Percentiles rank a stretch among this genome's conserved stretches.
These are phyloP conservation scores for Ophiocytium majus DNA, from an alignment of 352 stramenopile species.

Conservation along the genomic window DNA sequence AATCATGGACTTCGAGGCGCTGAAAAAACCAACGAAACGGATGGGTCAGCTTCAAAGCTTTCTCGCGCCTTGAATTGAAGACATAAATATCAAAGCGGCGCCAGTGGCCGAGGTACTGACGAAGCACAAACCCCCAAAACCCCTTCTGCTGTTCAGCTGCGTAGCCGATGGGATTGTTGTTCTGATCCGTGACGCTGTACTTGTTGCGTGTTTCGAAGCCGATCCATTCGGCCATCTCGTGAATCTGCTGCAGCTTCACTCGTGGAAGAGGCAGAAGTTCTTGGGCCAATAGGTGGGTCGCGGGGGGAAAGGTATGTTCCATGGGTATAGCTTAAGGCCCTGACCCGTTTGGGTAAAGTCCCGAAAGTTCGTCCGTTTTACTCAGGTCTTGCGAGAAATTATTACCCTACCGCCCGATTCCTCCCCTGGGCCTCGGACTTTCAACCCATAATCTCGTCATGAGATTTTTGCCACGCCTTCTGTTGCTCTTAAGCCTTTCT, in stretches of 20 bases:
- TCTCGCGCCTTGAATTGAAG: not conserved
- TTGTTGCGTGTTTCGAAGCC: not conserved
- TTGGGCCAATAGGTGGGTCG: no score
- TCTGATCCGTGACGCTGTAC: not conserved
- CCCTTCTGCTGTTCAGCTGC: not conserved
- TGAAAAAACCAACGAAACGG: constrained; percentile 11
- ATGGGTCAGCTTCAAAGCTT: not conserved
- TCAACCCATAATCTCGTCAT: constrained; percentile 12
- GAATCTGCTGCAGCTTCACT: not conserved
- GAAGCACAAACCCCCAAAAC: not conserved
- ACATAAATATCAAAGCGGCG: not conserved
- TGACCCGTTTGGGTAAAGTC: no score
- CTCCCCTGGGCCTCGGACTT: no score
- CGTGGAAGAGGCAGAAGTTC: no score
- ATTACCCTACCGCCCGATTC: no score
- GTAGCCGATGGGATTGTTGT: not conserved
- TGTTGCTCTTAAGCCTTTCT: not conserved
- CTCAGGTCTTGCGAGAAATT: no score
- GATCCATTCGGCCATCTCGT: not conserved
- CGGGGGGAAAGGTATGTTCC: no score
- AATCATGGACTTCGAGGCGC: not conserved
- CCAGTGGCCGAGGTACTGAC: not conserved
- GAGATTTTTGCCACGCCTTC: not conserved
- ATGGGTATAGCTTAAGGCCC: no score
- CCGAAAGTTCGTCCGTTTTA: no score